These are phyloP conservation scores for Globisporangium irregulare DNA, from an alignment of 352 stramenopile species.

Conservation along the genomic window DNA sequence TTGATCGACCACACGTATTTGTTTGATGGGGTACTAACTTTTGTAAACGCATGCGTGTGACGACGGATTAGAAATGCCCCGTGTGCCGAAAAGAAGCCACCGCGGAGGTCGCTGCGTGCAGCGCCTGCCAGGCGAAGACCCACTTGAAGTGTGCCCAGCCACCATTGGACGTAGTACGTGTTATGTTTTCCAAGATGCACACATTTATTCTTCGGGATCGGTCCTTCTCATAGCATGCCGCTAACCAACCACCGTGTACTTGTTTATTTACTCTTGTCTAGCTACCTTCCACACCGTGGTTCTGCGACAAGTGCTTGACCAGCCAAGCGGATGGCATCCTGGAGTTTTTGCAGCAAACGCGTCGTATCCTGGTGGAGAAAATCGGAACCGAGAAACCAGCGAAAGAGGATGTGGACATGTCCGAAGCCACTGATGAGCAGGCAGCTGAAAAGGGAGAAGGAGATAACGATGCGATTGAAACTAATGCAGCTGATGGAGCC, in stretches of 20 bases:
- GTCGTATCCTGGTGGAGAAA: constrained; percentile 44
- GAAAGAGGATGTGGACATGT: constrained; percentile 13
- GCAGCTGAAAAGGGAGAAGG: not conserved
- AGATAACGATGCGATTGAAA: not conserved
- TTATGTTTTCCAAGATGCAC: not conserved
- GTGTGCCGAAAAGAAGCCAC: constrained; percentile 46
- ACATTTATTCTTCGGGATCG: not conserved
- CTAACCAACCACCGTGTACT: not conserved
- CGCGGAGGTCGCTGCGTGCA: constrained; percentile 44
- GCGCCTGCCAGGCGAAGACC: constrained; percentile 53
- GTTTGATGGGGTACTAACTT: not conserved
- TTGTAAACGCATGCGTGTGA: not conserved
- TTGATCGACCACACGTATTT: not conserved
- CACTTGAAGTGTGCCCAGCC: constrained; percentile 53
- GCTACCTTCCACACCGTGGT: constrained; percentile 31
- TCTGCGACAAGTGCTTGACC: constrained; percentile 54
- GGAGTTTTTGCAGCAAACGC: constrained; percentile 64
- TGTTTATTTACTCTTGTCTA: constrained; percentile 1
- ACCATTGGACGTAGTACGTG: constrained; percentile 25
- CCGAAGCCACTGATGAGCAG: not conserved
- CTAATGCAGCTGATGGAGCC: not conserved
- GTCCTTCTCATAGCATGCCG: not conserved
- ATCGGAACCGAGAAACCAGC: constrained; percentile 21
- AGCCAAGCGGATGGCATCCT: constrained; percentile 57
- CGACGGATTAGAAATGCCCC: constrained; percentile 30